These are phyloP conservation scores for Roridomyces roridus DNA, from an alignment of 768 basidiomycete species.

Conservation along the genomic window DNA sequence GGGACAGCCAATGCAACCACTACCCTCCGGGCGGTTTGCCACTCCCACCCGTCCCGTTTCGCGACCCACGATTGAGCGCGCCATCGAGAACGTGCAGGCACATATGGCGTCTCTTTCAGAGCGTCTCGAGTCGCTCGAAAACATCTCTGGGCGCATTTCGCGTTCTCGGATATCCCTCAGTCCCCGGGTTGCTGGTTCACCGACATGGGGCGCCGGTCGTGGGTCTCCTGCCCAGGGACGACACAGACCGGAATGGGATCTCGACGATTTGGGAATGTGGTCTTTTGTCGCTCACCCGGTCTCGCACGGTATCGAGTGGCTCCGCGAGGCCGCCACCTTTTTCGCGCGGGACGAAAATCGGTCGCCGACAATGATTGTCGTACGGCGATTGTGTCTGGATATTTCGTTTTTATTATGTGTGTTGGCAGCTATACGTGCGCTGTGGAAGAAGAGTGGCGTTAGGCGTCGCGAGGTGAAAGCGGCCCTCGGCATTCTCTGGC, in stretches of 20 bases:
- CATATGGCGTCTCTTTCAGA: constrained; percentile 84
- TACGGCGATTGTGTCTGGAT: constrained; percentile 80
- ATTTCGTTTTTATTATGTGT: constrained; percentile 74
- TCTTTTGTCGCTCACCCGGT: constrained; percentile 72
- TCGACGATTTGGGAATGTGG: constrained; percentile 89
- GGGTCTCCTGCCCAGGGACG: constrained; percentile 47
- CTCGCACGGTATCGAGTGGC: constrained; percentile 50
- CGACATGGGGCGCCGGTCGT: constrained; percentile 45
- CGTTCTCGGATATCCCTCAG: constrained; percentile 47
- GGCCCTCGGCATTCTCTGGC: constrained; percentile 73
- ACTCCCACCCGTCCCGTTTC: constrained; percentile 53
- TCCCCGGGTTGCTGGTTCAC: constrained; percentile 45
- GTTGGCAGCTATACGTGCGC: constrained; percentile 57
- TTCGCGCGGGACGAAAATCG: constrained; percentile 64
- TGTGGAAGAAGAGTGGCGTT: constrained; percentile 75
- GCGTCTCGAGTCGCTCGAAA: constrained; percentile 76
- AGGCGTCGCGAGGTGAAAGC: constrained; percentile 70
- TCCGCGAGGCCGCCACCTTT: constrained; percentile 61
- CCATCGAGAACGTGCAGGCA: constrained; percentile 80
- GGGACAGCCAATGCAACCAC: constrained; percentile 35
- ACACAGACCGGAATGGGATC: constrained; percentile 58
- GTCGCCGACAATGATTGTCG: constrained; percentile 69
- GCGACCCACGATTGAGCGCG: constrained; percentile 67
- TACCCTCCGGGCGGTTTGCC: constrained; percentile 32
- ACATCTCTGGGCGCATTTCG: constrained; percentile 45